These are phyloP conservation scores for Quercus bicolor DNA, from an alignment of 306 rosid species.

Conservation along the genomic window DNA sequence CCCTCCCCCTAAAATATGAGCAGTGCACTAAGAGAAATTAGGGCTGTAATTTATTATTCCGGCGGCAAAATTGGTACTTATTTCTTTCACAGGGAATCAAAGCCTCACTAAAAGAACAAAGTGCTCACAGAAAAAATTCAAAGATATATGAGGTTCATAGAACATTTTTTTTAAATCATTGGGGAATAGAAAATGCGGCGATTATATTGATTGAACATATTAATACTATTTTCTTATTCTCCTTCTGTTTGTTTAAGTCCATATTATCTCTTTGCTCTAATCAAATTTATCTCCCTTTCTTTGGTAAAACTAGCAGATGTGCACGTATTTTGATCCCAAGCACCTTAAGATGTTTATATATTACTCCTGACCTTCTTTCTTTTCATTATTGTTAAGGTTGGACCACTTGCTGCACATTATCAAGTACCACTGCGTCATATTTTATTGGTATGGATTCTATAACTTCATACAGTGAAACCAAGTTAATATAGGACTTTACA, in stretches of 20 bases:
- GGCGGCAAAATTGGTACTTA: too few relatives aligned
- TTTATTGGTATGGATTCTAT: conserved; percentile 51
- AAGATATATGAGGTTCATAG: neutral
- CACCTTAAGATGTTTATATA: neutral
- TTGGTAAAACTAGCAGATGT: neutral
- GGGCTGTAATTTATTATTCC: too few relatives aligned
- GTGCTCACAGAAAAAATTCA: neutral
- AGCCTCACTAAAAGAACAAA: too few relatives aligned
- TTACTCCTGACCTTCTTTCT: conserved; percentile 21
- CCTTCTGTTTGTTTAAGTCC: neutral
- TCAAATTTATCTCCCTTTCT: neutral
- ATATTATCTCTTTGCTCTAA: neutral
- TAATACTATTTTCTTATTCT: neutral
- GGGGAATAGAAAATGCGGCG: neutral
- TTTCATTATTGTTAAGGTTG: conserved; percentile 49
- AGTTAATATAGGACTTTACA: neutral
- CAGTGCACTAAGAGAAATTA: too few relatives aligned
- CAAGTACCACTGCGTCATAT: conserved; percentile 88
- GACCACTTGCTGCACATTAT: conserved; percentile 92
- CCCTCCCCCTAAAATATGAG: too few relatives aligned
- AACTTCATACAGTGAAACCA: neutral
- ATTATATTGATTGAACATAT: neutral
- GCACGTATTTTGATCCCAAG: neutral
- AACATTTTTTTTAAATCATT: neutral
- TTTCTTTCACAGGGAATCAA: too few relatives aligned